phyloP scores from a whole-genome alignment of 768 basidiomycete species.

The Kwoniella sp. region DNA sequence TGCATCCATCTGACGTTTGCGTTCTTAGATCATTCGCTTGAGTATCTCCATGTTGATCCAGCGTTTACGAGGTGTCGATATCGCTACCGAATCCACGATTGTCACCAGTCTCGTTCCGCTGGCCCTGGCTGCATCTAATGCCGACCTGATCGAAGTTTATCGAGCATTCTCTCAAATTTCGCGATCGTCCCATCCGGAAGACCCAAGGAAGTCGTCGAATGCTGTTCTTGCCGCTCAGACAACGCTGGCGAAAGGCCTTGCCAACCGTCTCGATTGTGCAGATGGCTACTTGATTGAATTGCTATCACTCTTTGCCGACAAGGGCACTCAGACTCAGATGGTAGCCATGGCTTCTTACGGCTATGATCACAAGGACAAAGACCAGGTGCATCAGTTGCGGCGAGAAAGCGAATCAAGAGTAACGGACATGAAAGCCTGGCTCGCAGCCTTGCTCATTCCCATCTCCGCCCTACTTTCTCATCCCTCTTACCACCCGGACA shows the following conservation, averaged over 20 bases:
- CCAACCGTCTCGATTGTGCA: constrained; percentile 69
- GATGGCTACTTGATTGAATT: constrained; percentile 77
- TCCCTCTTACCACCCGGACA: constrained; percentile 61
- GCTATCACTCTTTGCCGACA: constrained; percentile 79
- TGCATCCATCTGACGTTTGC: neutral
- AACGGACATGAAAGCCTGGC: constrained; percentile 64
- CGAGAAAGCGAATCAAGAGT: constrained; percentile 42
- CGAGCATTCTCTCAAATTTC: constrained; percentile 78
- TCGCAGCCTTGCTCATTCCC: constrained; percentile 81
- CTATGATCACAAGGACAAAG: constrained; percentile 61
- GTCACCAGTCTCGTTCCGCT: constrained; percentile 87
- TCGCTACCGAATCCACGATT: constrained; percentile 83
- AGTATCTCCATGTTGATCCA: constrained; percentile 91
- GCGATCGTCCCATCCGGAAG: constrained; percentile 79
- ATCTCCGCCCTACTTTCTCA: constrained; percentile 82
- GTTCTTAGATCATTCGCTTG: constrained; percentile 71
- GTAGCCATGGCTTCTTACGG: constrained; percentile 53
- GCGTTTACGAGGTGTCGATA: constrained; percentile 75
- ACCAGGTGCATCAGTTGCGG: constrained; percentile 20
- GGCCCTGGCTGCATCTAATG: constrained; percentile 70
- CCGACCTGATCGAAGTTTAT: constrained; percentile 76
- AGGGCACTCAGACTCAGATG: constrained; percentile 85
- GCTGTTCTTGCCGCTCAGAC: constrained; percentile 92
- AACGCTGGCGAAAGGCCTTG: constrained; percentile 73
- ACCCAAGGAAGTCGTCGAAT: constrained; percentile 81